phyloP scores from a whole-genome alignment of 306 rosid genomes.

The Pyrus communis region DNA sequence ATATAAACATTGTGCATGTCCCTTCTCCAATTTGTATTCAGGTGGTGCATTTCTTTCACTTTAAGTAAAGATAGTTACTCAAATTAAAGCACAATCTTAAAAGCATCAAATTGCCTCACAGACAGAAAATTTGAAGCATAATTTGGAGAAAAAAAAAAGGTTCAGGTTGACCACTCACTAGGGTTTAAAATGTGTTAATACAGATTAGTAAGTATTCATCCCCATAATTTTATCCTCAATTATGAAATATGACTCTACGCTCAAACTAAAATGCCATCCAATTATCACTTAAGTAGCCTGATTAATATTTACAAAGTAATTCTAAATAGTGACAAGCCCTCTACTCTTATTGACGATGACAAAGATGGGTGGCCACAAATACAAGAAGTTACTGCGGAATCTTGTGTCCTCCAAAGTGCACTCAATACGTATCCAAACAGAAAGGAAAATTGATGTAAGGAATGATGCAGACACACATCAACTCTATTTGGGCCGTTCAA shows the following conservation, averaged over 20 bases:
- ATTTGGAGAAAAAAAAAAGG: too few relatives aligned
- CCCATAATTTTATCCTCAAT: not conserved
- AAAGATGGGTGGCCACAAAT: too few relatives aligned
- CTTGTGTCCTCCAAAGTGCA: slow-evolving; percentile 16
- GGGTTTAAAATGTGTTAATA: too few relatives aligned
- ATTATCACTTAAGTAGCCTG: not conserved
- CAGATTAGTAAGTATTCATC: not conserved
- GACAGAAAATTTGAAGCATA: not conserved
- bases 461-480: slow-evolving; percentile 30
- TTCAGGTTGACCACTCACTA: too few relatives aligned
- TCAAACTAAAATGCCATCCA: not conserved
- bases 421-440: not conserved
- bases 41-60: not conserved
- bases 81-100: not conserved
- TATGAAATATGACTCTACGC: too few relatives aligned
- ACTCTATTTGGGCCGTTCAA: slow-evolving; percentile 13
- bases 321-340: too few relatives aligned
- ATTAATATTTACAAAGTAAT: too few relatives aligned
- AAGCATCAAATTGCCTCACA: not conserved
- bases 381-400: not conserved
- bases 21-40: not conserved
- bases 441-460: slow-evolving; percentile 13
- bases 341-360: too few relatives aligned
- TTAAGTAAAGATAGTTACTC: not conserved
- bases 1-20: not conserved